Conservation (phyloP, 2,329 filamentous ascomycete species). For the Neoscytalidium dimidiatum region DNA sequence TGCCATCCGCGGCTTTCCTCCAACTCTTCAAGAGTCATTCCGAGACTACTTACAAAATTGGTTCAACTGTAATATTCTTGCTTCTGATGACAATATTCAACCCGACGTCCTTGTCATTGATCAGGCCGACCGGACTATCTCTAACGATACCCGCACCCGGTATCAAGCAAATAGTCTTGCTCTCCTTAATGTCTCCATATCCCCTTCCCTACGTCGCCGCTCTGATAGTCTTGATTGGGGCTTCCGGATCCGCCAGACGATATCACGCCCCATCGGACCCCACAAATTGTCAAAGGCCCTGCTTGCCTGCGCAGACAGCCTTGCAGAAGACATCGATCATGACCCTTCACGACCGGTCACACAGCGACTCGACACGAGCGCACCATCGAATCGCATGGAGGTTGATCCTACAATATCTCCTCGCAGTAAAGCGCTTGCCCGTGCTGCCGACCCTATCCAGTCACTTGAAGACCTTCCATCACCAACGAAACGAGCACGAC, state of each 20-base stretch:
- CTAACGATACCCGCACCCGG: constrained; percentile 1
- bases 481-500: constrained; percentile 11
- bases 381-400: not conserved
- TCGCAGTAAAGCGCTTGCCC: constrained; percentile 5
- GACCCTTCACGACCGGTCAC: not conserved
- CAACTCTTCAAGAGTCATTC: not conserved
- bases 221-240: constrained; percentile 10
- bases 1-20: constrained; percentile 2
- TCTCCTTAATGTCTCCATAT: not conserved
- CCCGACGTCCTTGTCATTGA: constrained; percentile 16
- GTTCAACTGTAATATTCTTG: constrained; percentile 12
- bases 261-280: constrained; percentile 34
- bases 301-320: constrained; percentile 1
- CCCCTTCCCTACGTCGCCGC: not conserved
- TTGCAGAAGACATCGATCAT: not conserved
- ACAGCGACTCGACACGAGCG: not conserved
- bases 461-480: constrained; percentile 12
- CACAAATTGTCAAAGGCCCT: constrained; percentile 41
- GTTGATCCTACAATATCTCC: constrained; percentile 9
- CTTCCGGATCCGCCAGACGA: constrained; percentile 32
- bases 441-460: not conserved
- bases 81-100: not conserved
- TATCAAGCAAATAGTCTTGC: not conserved
- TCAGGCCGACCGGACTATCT: not conserved
- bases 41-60: not conserved